These are phyloP conservation scores for Camellia oleifera DNA, from an alignment of 179 eudicot species.

Conservation along the genomic window DNA sequence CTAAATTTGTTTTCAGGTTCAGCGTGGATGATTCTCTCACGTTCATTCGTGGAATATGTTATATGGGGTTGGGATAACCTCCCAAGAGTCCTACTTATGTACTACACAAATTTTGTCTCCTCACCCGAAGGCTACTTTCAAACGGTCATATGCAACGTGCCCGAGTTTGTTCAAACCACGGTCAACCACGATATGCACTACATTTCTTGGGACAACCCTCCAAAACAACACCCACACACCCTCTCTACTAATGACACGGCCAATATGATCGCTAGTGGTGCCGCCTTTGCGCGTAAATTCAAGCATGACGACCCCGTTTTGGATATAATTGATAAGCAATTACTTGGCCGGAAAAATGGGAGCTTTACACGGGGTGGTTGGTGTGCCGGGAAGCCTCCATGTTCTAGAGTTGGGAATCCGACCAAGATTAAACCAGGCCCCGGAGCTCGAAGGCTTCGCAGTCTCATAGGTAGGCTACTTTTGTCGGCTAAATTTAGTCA, in stretches of 20 bases:
- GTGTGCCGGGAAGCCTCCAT: constrained; percentile 40
- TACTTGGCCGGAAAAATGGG: constrained; percentile 50
- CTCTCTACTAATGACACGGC: constrained; percentile 48
- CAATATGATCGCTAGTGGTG: constrained; percentile 45
- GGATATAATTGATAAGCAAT: constrained; percentile 66
- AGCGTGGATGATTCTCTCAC: constrained; percentile 65
- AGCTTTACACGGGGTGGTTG: constrained; percentile 82
- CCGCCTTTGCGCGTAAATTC: constrained; percentile 77
- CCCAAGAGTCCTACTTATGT: constrained; percentile 76
- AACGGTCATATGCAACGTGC: constrained; percentile 74
- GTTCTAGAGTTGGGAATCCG: constrained; percentile 38
- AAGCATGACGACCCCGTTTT: constrained; percentile 60
- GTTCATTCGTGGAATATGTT: constrained; percentile 82
- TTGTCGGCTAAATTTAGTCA: constrained; percentile 27
- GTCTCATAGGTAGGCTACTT: constrained; percentile 30
- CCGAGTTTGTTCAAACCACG: constrained; percentile 49
- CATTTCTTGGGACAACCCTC: constrained; percentile 90
- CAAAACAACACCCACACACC: constrained; percentile 78
- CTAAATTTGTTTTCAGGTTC: constrained; percentile 29
- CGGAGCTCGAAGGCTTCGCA: constrained; percentile 48
- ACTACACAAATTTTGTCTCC: constrained; percentile 75
- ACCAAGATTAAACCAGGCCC: constrained; percentile 43
- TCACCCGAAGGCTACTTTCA: constrained; percentile 94
- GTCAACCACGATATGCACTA: constrained; percentile 84
- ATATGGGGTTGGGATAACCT: constrained; percentile 90